These are phyloP conservation scores for Penicillium atrosanguineum DNA, from an alignment of 495 filamentous ascomycete species.

Conservation along the genomic window DNA sequence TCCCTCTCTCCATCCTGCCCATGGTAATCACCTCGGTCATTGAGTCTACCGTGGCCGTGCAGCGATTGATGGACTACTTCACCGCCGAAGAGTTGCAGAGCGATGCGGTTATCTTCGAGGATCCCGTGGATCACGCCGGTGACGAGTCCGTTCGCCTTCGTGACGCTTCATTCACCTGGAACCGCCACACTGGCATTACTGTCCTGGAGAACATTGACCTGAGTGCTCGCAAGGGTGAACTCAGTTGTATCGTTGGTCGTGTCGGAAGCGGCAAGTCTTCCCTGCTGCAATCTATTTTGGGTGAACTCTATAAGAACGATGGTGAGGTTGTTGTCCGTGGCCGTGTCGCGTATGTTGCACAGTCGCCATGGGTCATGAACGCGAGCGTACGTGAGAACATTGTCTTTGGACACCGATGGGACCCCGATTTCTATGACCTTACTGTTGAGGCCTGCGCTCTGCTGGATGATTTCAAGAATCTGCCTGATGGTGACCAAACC, in stretches of 20 bases:
- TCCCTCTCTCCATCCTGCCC: slow-evolving; percentile 89
- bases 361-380: slow-evolving; percentile 97
- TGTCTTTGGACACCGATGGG: slow-evolving; percentile 92
- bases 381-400: slow-evolving; percentile 96
- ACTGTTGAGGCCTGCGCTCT: slow-evolving; percentile 94
- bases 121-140: slow-evolving; percentile 65
- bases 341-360: slow-evolving; percentile 83
- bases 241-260: slow-evolving; percentile 90
- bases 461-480: slow-evolving; percentile 81
- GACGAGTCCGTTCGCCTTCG: slow-evolving; percentile 82
- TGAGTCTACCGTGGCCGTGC: slow-evolving; percentile 90
- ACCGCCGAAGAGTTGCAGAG: slow-evolving; percentile 85
- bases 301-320: slow-evolving; percentile 85
- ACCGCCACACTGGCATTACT: slow-evolving; percentile 63
- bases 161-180: slow-evolving; percentile 93
- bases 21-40: slow-evolving; percentile 98
- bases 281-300: slow-evolving; percentile 79
- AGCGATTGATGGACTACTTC: slow-evolving; percentile 81
- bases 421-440: slow-evolving; percentile 90
- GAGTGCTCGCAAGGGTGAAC: slow-evolving; percentile 82
- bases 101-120: slow-evolving; percentile 71
- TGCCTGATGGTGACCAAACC: slow-evolving; percentile 95
- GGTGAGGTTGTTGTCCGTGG: slow-evolving; percentile 84
- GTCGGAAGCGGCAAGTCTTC: slow-evolving; percentile 96
- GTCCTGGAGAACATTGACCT: slow-evolving; percentile 79